phyloP scores from a whole-genome alignment of 2,329 filamentous ascomycete genomes.

The Catunica adiposa region DNA sequence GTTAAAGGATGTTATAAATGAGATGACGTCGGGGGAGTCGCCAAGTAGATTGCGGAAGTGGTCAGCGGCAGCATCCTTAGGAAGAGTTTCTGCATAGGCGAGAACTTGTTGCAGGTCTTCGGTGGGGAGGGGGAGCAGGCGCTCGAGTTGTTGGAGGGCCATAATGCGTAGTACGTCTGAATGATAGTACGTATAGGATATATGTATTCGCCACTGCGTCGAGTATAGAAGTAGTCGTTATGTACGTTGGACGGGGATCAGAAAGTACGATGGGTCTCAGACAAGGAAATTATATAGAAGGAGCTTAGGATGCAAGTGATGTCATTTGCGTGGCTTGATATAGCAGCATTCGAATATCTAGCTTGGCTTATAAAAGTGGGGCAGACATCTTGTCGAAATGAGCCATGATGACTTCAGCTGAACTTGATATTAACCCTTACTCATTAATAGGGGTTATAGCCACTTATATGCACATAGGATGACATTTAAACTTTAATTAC shows the following conservation, averaged over 20 bases:
- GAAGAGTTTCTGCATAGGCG: conserved; percentile 61
- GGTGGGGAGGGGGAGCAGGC: conserved; percentile 70
- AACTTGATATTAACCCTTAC: too few species aligned
- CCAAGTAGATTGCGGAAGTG: conserved; percentile 82
- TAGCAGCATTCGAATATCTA: too few species aligned
- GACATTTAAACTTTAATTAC: background rate
- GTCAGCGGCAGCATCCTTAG: conserved; percentile 60
- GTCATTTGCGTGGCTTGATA: too few species aligned
- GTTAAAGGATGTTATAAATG: conserved; percentile 73
- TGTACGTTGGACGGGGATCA: too few species aligned
- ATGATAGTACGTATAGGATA: background rate
- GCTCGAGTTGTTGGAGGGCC: conserved; percentile 52
- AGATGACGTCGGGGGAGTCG: conserved; percentile 58
- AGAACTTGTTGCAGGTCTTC: conserved; percentile 72
- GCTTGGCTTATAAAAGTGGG: background rate
- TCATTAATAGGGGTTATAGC: background rate
- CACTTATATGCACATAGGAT: background rate
- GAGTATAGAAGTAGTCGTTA: too few species aligned
- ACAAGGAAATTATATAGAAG: too few species aligned
- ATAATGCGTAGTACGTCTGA: conserved; percentile 22
- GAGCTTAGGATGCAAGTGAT: too few species aligned
- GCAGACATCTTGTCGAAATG: background rate
- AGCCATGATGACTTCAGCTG: conserved; percentile 10
- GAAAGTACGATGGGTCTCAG: too few species aligned
- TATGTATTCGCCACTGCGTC: too few species aligned